These are phyloP conservation scores for Daucus carota DNA, from an alignment of 129 eudicot genomes.

Conservation along the genomic window DH1_v3.0 NC_030382.2:53052501-53053000, in stretches of 20 bases:
- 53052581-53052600: background rate
- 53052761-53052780: background rate
- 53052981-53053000: too few species aligned
- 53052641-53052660: background rate
- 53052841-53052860: too few species aligned
- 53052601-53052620: background rate
- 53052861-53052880: too few species aligned
- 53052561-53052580: background rate
- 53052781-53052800: background rate
- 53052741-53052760: too few species aligned
- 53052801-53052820: too few species aligned
- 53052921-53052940: too few species aligned
- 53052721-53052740: background rate
- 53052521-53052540: background rate
- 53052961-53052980: too few species aligned
- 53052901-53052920: too few species aligned
- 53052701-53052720: background rate
- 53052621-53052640: background rate
- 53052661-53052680: background rate
- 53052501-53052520: background rate
- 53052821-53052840: too few species aligned
- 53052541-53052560: background rate
- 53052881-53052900: too few species aligned
- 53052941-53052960: too few species aligned
- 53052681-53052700: background rate